Base-by-base conservation (phyloP, 768 basidiomycete genomes). In the Lentinula boryana region DNA sequence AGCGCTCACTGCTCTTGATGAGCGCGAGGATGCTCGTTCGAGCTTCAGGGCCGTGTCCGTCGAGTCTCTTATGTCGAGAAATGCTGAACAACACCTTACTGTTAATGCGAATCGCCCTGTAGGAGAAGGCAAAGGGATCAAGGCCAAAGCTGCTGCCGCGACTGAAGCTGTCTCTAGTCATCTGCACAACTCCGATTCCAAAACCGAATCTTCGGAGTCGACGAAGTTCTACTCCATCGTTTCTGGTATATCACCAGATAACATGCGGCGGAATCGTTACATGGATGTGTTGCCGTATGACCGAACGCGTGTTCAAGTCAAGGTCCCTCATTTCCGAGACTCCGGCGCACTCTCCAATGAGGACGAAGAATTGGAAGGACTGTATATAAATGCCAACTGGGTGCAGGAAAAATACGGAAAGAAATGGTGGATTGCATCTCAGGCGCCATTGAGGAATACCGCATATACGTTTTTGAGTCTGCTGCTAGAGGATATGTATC, bases 361-460 rank as follows among this genome's bases (percentile, higher is more conserved):
- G 4, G 51, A 53, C 15, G 36, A 32, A 16, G 12, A 53, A 31
- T 18, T 7, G 23, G 41, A 44, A 10, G 56, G 73, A 82, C 18
- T 38, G 52, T 95, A 95, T 70, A 69, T 95, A 38, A 94, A 95
- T 66, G 93, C 88, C 13, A 91, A 82, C 67, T 94, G 92, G 88
- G 86, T 94, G n/a, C 76, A 80, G 49, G 93, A 95, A 68, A 73
- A 78, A 31, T 80, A 76, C 54, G 89, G 93, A 6, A 80, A 79
- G 35, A 89, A 85, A 67, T 86, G 84, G 84, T 93, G 91, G 89
- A 89, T 95, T 61, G 91, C 91, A 2, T 81, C 90, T 0, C 93
- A 95, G 68, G 93, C 93, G 0, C 91, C 93, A 0, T 73, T 93
- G 36, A 83, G 80, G 4, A 69, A 75, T 52, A 91, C 92, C 0